Conservation (phyloP, 305 asterid genomes). For the Fraxinus dipetala region DNA sequence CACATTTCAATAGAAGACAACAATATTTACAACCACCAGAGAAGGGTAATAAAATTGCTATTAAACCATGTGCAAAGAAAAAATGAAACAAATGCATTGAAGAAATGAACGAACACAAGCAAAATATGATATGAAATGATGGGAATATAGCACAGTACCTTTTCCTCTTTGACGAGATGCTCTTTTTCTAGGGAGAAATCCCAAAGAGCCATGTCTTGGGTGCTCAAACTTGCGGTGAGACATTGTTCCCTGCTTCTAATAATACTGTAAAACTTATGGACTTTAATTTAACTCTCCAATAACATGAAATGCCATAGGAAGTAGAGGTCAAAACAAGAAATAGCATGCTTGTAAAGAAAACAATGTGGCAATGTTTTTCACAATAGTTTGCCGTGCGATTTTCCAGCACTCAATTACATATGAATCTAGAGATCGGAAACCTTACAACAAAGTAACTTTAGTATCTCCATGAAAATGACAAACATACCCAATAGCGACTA, state of each 20-base stretch:
- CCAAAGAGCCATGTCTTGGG: constrained; percentile 88
- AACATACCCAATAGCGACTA: not conserved
- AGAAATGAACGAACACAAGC: not conserved
- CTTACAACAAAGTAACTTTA: not conserved
- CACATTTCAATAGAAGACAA: not conserved
- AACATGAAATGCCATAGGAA: not conserved
- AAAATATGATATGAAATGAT: not conserved
- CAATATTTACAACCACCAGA: not conserved
- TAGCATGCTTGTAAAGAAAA: not conserved
- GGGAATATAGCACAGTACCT: constrained; percentile 33
- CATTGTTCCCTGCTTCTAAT: constrained; percentile 40
- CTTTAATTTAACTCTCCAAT: not conserved
- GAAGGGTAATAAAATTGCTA: not conserved
- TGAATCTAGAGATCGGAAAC: not conserved
- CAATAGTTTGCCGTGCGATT: not conserved
- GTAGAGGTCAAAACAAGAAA: not conserved
- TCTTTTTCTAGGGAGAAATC: constrained; percentile 87
- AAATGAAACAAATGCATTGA: not conserved
- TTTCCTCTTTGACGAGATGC: constrained; percentile 79
- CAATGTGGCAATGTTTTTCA: not conserved
- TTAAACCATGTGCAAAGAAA: not conserved
- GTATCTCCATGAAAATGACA: not conserved
- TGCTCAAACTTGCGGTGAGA: constrained; percentile 96
- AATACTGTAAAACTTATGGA: constrained; percentile 15
- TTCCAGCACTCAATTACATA: not conserved